Evolutionary conservation across 257 asterid genomes (phyloP), one percentile per base, ranked within the genome.

Genomic region (Anisodus acutangulus): DNA sequence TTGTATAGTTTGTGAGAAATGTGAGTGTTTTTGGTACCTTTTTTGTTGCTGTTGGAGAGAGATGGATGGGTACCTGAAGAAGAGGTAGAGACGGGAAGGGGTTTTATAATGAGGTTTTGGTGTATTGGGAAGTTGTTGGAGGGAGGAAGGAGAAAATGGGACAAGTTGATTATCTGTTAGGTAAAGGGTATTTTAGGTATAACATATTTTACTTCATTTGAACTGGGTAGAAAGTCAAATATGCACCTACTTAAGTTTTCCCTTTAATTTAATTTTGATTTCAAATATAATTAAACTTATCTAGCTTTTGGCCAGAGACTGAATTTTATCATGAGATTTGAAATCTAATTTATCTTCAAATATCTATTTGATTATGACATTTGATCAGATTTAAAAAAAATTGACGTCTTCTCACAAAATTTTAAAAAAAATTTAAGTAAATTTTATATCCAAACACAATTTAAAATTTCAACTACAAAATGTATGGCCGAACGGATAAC

Each of bases 31-130:
- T 39, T 6, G 53, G 88, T 71, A 82, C 76, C 80, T 82, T 37
- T 4, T 39, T 7, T 3, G 2, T 41, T 41, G n/a, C 12, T 54
- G 37, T 19, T 26, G 51, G 51, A 10, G 7, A 53, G 26, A 12
- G 41, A 63, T 68, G 47, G 26, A 26, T 6, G 84, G 78, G 58
- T 16, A 72, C 70, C 47, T 47, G 64, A 16, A 41, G 82, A 47
- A 67, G 76, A 81, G 54, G 47, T 55, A n/a, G 62, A 35, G 47
- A 69, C 9, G 85, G 70, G 55, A 58, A 78, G 63, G 82, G 86
- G 43, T 83, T 90, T 83, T 90, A 84, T 88, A 85, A 80, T 78
- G 67, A 64, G 85, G 80, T 60, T 82, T 81, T 60, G 70, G 85
- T 62, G 85, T 85, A 85, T 71, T 13, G 26, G 63, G 3, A 78